These are phyloP conservation scores for Prototheca stagnorum DNA, from an alignment of 163 green algal genomes.

Conservation along the genomic window DNA sequence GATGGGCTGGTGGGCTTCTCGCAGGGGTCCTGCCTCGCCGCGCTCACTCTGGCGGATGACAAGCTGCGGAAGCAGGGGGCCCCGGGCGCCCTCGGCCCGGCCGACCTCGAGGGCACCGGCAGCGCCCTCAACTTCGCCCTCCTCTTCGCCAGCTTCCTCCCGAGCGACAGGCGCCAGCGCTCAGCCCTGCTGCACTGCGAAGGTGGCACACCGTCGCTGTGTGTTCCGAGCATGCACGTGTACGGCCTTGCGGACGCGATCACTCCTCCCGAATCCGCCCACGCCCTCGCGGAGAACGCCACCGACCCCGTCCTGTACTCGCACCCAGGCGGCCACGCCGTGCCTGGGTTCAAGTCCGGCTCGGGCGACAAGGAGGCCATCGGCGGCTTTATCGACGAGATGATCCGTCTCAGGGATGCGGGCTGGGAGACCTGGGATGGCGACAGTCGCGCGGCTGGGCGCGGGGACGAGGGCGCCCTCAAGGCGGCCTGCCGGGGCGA, in stretches of 20 bases:
- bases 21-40: constrained; percentile 40
- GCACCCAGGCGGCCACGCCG: constrained; percentile 33
- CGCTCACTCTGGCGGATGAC: constrained; percentile 24
- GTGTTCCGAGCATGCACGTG: constrained; percentile 22
- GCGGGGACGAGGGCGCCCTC: too few species aligned
- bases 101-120: too few species aligned
- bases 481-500: too few species aligned
- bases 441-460: too few species aligned
- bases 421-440: too few species aligned
- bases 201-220: neutral
- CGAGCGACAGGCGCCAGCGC: constrained; percentile 18
- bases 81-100: too few species aligned
- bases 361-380: too few species aligned
- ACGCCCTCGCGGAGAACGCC: constrained; percentile 11
- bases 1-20: constrained; percentile 46
- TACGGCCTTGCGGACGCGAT: constrained; percentile 21
- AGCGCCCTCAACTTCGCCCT: constrained; percentile 3
- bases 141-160: constrained; percentile 31
- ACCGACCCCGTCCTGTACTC: neutral
- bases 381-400: too few species aligned
- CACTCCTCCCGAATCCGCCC: constrained; percentile 23
- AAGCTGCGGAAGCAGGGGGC: too few species aligned
- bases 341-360: too few species aligned
- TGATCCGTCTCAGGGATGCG: too few species aligned
- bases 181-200: constrained; percentile 3